Base-by-base conservation (phyloP, 108 stramenopile species). In the Skeletonema tropicum region DNA sequence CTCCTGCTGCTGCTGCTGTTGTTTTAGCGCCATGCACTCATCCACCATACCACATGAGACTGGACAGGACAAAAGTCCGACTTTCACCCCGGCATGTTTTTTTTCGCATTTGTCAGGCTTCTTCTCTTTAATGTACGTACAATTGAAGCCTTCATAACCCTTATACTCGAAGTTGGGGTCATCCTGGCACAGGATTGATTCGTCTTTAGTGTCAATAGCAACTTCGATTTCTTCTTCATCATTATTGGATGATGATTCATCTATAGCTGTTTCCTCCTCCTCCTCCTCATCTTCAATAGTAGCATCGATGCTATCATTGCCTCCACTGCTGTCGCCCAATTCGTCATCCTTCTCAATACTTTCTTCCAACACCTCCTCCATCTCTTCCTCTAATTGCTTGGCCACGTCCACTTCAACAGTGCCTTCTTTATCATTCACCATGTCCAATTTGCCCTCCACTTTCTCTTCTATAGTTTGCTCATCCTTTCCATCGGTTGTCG, bases 91-190 rank as follows among this genome's bases (percentile, higher is more conserved):
- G 35, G 64, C 45, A 26, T 73, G 36, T 5, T 64, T 23, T 61
- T 73, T 80, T 11, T 30, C 11, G 52, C 79, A 80, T 57, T 69
- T 68, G 23, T 80, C 79, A 15, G 71, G 71, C 29, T 68, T 80
- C 52, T 69, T 68, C 14, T 21, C 39, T n/a, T 48, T 63, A 26
- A 80, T 80, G 60, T 69, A 80, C 13, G 73, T 31, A 46, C 79
- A 80, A 42, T 67, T 58, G 38, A 49, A 73, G 12, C 79, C 79
- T 10, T 60, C 46, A 7, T 42, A 21, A 0, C 41, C 60, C 62
- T 80, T 73, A 67, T 73, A 80, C 4, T 68, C 32, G 55, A 73
- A 80, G 23, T 63, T 31, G 2, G 66, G 61, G n/a, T 80, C 72
- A 21, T 80, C 79, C 1, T 60, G 45, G 59, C 74, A 61, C 0